These are phyloP conservation scores for Trametes pubescens DNA, from an alignment of 1,284 basidiomycete species.

Conservation along the genomic window DNA sequence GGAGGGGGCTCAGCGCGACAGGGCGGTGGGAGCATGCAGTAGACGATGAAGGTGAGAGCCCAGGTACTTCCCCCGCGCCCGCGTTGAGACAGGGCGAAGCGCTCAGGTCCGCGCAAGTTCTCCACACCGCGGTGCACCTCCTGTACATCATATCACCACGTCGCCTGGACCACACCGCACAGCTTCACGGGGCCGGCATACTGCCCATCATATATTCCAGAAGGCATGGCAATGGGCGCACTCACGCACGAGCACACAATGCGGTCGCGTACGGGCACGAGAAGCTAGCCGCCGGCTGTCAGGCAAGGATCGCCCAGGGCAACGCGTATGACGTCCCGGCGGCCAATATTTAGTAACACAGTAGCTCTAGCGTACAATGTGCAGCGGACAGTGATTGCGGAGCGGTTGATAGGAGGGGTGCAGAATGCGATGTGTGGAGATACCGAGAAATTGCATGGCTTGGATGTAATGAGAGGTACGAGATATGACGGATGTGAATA, in stretches of 20 bases:
- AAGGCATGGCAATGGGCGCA: conserved; percentile 8
- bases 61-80: background rate
- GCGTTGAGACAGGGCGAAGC: conserved; percentile 23
- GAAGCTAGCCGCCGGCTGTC: background rate
- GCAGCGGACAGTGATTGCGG: conserved; percentile 35
- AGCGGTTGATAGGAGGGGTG: conserved; percentile 23
- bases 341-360: conserved; percentile 40
- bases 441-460: conserved; percentile 45
- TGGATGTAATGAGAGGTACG: conserved; percentile 33
- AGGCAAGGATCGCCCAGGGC: background rate
- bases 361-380: conserved; percentile 55
- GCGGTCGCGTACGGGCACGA: conserved; percentile 4
- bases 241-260: conserved; percentile 13
- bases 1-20: background rate
- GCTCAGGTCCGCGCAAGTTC: conserved; percentile 10
- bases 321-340: conserved; percentile 19
- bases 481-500: conserved; percentile 36
- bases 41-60: background rate
- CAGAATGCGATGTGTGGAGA: conserved; percentile 30
- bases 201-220: background rate
- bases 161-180: conserved; percentile 12
- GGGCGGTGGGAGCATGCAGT: conserved; percentile 23
- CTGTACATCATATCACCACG: conserved; percentile 16
- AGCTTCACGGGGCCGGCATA: conserved; percentile 5
- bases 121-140: background rate